A percentile compares a stretch with the other conserved stretches of the same genome.
Conservation (phyloP, 805 yeast genomes). For the Lachancea mirantina region DNA sequence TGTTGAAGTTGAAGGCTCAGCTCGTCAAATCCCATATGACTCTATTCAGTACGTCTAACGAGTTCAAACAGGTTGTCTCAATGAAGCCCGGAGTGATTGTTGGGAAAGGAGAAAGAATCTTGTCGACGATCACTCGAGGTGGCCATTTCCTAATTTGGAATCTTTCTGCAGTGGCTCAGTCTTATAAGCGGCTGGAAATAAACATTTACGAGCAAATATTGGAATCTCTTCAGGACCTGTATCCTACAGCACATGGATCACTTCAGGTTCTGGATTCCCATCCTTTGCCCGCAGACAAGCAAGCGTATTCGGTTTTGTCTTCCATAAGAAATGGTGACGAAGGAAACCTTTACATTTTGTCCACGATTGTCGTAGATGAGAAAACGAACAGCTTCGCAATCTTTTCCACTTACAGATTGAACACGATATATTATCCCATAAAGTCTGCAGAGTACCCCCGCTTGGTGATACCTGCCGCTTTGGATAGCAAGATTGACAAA, state of each 20-base stretch:
- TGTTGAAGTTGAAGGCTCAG: conserved; percentile 22
- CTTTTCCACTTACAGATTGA: conserved; percentile 60
- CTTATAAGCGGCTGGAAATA: conserved; percentile 33
- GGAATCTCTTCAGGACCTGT: conserved; percentile 38
- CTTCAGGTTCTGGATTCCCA: conserved; percentile 58
- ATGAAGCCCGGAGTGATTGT: conserved; percentile 47
- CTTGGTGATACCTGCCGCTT: conserved; percentile 51
- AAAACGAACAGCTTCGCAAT: conserved; percentile 46
- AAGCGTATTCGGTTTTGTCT: conserved; percentile 44
- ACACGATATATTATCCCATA: conserved; percentile 39
- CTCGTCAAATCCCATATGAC: conserved; percentile 31
- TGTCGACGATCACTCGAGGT: conserved; percentile 35
- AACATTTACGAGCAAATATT: conserved; percentile 33
- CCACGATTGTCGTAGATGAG: conserved; percentile 42
- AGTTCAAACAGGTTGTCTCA: conserved; percentile 43
- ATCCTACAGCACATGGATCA: conserved; percentile 46
- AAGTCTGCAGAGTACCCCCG: conserved; percentile 33
- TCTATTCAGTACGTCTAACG: conserved; percentile 27
- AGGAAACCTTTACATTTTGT: conserved; percentile 40
- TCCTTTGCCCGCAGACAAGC: conserved; percentile 36
- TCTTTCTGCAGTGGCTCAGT: conserved; percentile 39
- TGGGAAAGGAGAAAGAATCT: conserved; percentile 44
- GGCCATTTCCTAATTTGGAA: conserved; percentile 47
- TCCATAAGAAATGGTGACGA: conserved; percentile 33
- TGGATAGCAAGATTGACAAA: conserved; percentile 24